Conservation (phyloP, 306 rosid genomes). For the Begonia peltatifolia region DNA sequence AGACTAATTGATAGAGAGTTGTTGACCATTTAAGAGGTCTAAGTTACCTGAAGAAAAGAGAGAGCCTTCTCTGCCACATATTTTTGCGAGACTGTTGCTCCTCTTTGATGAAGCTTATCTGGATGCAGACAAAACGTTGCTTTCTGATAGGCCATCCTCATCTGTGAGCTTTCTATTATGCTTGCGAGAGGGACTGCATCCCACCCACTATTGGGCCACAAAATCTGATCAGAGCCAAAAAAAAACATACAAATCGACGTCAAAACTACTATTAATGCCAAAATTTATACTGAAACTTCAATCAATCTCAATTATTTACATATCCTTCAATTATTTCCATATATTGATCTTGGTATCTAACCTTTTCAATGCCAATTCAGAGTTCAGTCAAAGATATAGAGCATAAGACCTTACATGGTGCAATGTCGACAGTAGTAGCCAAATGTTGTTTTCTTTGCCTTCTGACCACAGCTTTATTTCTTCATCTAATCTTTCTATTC, state of each 20-base stretch:
- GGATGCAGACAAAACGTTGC: conserved; percentile 81
- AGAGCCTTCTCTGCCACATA: conserved; percentile 54
- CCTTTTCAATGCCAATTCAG: too few species aligned
- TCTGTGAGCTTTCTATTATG: conserved; percentile 53
- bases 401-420: conserved; percentile 37
- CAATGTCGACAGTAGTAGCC: conserved; percentile 63
- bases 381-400: too few species aligned
- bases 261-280: too few species aligned
- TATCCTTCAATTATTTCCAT: too few species aligned
- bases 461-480: conserved; percentile 73
- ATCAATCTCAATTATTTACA: too few species aligned
- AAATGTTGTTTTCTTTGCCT: conserved; percentile 61
- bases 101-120: conserved; percentile 77
- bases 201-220: conserved; percentile 69
- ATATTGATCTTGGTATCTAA: too few species aligned
- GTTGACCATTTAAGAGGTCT: too few species aligned
- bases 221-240: conserved; percentile 24
- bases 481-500: conserved; percentile 47
- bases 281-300: too few species aligned
- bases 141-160: conserved; percentile 71
- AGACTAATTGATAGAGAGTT: too few species aligned
- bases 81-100: conserved; percentile 55
- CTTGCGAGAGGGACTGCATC: conserved; percentile 32
- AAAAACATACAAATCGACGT: too few species aligned
- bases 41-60: conserved; percentile 56